phyloP scores from a whole-genome alignment of 805 yeast genomes.

The Yarrowia divulgata region DNA sequence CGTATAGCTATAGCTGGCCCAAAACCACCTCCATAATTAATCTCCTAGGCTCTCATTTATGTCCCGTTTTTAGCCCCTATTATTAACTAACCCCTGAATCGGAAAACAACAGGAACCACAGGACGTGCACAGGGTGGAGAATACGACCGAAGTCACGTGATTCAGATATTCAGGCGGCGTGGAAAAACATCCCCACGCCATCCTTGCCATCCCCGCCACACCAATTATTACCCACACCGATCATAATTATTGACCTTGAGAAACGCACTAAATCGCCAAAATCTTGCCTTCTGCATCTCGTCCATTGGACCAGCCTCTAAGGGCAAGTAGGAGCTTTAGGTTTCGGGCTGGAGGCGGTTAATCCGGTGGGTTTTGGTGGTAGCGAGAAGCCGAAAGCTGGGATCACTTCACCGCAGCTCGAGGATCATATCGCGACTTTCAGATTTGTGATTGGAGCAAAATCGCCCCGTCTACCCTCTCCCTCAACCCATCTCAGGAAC shows the following conservation, averaged over 20 bases:
- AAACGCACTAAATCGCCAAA: too few relatives aligned
- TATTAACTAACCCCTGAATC: constrained; percentile 25
- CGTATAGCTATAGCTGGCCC: too few relatives aligned
- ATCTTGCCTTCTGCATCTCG: constrained; percentile 8
- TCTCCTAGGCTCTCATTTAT: neutral
- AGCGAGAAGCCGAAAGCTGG: neutral
- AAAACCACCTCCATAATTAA: too few relatives aligned
- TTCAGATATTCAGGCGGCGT: too few relatives aligned
- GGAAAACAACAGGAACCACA: neutral
- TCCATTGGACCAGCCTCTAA: constrained; percentile 12
- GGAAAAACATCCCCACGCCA: too few relatives aligned
- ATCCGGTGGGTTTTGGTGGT: neutral
- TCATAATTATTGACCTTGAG: too few relatives aligned
- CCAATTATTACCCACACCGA: too few relatives aligned
- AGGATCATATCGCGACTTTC: neutral
- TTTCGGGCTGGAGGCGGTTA: neutral
- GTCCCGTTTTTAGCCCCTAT: constrained; percentile 6
- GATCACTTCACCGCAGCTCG: neutral
- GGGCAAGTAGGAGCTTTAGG: neutral
- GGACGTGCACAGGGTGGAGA: too few relatives aligned
- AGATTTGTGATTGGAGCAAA: too few relatives aligned
- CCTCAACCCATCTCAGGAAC: constrained; percentile 8
- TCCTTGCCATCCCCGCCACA: too few relatives aligned
- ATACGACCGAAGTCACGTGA: too few relatives aligned
- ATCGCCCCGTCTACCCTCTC: neutral